Base-by-base conservation (phyloP, 495 filamentous ascomycete genomes). In the Sporormia fimetaria region DNA sequence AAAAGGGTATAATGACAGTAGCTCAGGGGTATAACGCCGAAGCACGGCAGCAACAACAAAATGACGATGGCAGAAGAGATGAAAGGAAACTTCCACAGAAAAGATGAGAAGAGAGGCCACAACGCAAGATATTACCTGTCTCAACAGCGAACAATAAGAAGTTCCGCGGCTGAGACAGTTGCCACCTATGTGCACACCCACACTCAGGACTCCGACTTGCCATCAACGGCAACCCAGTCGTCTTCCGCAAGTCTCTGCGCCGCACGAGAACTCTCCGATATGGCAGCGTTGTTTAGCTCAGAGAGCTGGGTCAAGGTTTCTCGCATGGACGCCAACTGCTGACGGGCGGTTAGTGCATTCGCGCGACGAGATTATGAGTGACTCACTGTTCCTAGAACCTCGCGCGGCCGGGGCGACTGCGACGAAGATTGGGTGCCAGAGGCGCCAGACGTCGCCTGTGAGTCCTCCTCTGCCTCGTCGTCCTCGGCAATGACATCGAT, bases 301-400 rank as follows among this genome's bases (percentile, higher is more conserved):
- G 22, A 33, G 0, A 54, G 45, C 28, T 54, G 51, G 17, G 35
- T 31, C 4, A 54, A 38, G 10, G 51, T 38, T 46, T 44, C 45
- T 29, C 49, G 44, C 51, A 54, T 54, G 21, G 45, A 40, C n/a
- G 51, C 51, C 15, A 54, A 39, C 51, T 54, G 51, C 40, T 49
- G 42, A 23, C 39, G 15, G 44, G 16, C 35, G 18, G 41, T 54
- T 38, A 54, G 51, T 16, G 22, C 27, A 30, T 23, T 18, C 37
- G 34, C 7, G 8, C 27, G 6, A 20, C 11, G 3, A 25, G 11
- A 9, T 4, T 12, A 23, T 23, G 17, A 16, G n/a, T 12, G 20
- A 36, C 51, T 49, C 27, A 54, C 51, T 33, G 51, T 54, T 26
- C 44, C 51, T 10, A 54, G 30, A 7, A 46, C 33, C 21, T 49